Conservation (phyloP, 805 yeast species). For the Starmerella bombicola region DNA sequence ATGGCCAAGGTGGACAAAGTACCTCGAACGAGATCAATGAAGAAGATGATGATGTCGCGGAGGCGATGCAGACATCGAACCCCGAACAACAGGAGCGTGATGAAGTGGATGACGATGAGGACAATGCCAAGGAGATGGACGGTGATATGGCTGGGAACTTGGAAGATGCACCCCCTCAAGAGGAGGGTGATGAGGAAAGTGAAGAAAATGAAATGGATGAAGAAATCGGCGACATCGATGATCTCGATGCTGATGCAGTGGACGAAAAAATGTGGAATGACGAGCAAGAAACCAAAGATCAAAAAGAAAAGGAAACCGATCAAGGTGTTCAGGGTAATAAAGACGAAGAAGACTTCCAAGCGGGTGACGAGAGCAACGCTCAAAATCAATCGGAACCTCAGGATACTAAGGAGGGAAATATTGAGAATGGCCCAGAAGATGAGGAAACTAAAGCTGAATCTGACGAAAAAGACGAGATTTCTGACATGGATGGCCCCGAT, state of each 20-base stretch:
- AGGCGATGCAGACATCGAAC: conserved; percentile 57
- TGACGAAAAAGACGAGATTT: conserved; percentile 49
- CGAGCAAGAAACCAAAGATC: conserved; percentile 55
- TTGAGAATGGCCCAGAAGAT: conserved; percentile 49
- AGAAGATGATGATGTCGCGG: conserved; percentile 81
- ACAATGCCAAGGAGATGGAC: conserved; percentile 85
- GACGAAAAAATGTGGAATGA: conserved; percentile 99
- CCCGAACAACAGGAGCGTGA: conserved; percentile 39
- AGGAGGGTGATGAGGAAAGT: conserved; percentile 41
- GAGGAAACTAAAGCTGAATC: conserved; percentile 46
- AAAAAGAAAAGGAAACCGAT: conserved; percentile 69
- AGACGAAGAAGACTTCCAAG: conserved; percentile 30
- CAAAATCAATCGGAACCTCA: conserved; percentile 29
- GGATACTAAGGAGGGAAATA: conserved; percentile 37
- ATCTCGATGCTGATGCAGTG: conserved; percentile 83
- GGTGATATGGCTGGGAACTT: conserved; percentile 94
- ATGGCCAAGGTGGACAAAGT: conserved; percentile 78
- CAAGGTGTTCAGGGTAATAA: conserved; percentile 39
- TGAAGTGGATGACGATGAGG: conserved; percentile 42
- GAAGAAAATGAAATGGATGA: conserved; percentile 58
- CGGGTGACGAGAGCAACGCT: conserved; percentile 20
- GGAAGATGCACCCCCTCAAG: conserved; percentile 61
- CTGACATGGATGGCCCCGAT: conserved; percentile 36
- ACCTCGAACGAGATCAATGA: conserved; percentile 67
- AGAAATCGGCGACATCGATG: conserved; percentile 78